Conservation (phyloP, 495 filamentous ascomycete genomes). For the Penicillium silybi region DNA sequence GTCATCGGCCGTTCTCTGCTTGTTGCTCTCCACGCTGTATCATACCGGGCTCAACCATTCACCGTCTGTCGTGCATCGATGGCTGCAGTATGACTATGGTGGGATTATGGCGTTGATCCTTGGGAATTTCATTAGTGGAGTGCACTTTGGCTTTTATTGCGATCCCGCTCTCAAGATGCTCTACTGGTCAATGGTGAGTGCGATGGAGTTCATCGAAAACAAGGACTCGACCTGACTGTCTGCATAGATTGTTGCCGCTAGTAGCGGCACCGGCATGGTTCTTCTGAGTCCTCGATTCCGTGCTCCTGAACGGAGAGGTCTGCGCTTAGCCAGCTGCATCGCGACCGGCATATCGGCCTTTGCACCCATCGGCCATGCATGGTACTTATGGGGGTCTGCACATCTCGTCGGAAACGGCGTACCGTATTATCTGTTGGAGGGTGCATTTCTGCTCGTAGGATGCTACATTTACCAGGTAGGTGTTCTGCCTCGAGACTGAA, state of each 20-base stretch:
- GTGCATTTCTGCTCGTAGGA: conserved; percentile 29
- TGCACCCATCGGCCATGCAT: conserved; percentile 44
- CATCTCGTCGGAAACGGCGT: conserved; percentile 43
- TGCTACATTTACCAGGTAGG: conserved; percentile 21
- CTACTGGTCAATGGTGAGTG: conserved; percentile 19
- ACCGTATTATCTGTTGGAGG: conserved; percentile 40
- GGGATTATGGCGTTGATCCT: conserved; percentile 19
- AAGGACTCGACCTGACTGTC: not conserved
- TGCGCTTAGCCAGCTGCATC: conserved; percentile 42
- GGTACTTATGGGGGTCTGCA: conserved; percentile 33
- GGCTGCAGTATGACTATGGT: conserved; percentile 16
- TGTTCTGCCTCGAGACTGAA: not conserved
- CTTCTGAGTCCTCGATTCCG: conserved; percentile 16
- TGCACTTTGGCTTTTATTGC: conserved; percentile 25
- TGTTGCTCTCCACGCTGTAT: conserved; percentile 17
- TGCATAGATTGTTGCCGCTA: conserved; percentile 8
- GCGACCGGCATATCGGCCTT: conserved; percentile 45
- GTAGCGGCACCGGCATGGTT: conserved; percentile 20
- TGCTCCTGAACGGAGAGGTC: conserved; percentile 10
- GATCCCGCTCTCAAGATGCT: conserved; percentile 5
- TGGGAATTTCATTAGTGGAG: conserved; percentile 19
- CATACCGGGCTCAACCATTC: conserved; percentile 20
- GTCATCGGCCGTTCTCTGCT: conserved; percentile 5
- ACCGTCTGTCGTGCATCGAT: conserved; percentile 1
- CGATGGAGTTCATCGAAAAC: too few species aligned